A percentile compares a stretch with the other conserved stretches of the same genome.
Conservation (phyloP, 306 rosid species). For the Pyrus betulifolia region DNA sequence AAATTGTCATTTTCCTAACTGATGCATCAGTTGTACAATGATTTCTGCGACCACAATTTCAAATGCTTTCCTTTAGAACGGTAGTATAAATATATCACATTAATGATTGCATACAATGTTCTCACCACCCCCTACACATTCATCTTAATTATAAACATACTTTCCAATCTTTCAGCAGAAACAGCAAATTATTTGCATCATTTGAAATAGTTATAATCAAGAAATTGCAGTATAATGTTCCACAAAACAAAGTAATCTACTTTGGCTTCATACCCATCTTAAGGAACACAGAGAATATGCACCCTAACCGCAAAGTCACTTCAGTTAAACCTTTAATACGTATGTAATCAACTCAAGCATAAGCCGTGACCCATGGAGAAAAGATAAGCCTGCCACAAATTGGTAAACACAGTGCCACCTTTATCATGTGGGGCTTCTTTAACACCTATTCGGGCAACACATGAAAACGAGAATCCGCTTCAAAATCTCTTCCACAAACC, state of each 20-base stretch:
- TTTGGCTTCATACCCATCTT: background rate
- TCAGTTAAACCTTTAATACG: background rate
- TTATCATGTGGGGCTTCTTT: background rate
- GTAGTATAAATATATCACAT: background rate
- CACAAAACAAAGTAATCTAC: background rate
- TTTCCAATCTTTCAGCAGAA: background rate
- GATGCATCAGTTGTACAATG: constrained; percentile 42
- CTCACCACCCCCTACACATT: background rate
- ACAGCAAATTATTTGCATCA: background rate
- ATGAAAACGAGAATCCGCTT: background rate
- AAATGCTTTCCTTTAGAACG: constrained; percentile 5
- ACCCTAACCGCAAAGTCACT: background rate
- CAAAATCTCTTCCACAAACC: background rate
- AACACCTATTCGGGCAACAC: background rate
- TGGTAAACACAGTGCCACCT: background rate
- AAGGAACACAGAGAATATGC: background rate
- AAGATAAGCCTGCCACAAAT: background rate
- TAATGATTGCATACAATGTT: background rate
- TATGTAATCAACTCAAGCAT: background rate
- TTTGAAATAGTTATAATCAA: background rate
- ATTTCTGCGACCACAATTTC: constrained; percentile 47
- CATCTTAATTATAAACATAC: background rate
- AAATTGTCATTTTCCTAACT: constrained; percentile 80
- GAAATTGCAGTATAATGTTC: background rate
- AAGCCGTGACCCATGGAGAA: background rate